Conservation (phyloP, 2,329 filamentous ascomycete genomes). For the Aureobasidium sp. region DNA sequence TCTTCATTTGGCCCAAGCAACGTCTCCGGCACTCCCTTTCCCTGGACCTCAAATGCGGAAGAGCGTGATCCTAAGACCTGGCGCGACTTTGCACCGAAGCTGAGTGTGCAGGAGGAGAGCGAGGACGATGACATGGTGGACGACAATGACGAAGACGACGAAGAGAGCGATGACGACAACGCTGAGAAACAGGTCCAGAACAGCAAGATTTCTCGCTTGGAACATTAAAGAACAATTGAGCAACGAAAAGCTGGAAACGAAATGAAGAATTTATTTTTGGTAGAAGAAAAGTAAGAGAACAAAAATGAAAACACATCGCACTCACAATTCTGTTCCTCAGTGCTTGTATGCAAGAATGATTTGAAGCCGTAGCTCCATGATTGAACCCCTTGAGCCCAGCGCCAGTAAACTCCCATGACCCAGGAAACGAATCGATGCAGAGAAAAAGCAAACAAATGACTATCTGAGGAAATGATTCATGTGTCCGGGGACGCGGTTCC, state of each 20-base stretch:
- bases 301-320: not conserved
- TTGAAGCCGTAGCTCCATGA: not conserved
- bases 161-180: not conserved
- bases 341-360: not conserved
- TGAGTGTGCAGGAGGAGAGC: too few species aligned
- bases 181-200: not conserved
- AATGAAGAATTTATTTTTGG: not conserved
- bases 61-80: not conserved
- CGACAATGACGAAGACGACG: not conserved
- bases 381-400: not conserved
- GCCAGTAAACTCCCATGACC: not conserved
- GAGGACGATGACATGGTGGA: not conserved
- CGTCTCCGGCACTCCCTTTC: not conserved
- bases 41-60: not conserved
- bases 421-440: not conserved
- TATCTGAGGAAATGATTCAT: constrained; percentile 40
- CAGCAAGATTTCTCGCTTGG: not conserved
- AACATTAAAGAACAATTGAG: not conserved
- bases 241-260: not conserved
- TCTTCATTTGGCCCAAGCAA: not conserved
- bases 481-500: constrained; percentile 41
- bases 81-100: not conserved
- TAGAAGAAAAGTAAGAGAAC: not conserved
- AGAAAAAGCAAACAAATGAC: not conserved
- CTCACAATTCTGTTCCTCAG: not conserved